A percentile compares a stretch with the other conserved stretches of the same genome.
Conservation (phyloP, 2,329 filamentous ascomycete species). For the Trichoderma koningii region DNA sequence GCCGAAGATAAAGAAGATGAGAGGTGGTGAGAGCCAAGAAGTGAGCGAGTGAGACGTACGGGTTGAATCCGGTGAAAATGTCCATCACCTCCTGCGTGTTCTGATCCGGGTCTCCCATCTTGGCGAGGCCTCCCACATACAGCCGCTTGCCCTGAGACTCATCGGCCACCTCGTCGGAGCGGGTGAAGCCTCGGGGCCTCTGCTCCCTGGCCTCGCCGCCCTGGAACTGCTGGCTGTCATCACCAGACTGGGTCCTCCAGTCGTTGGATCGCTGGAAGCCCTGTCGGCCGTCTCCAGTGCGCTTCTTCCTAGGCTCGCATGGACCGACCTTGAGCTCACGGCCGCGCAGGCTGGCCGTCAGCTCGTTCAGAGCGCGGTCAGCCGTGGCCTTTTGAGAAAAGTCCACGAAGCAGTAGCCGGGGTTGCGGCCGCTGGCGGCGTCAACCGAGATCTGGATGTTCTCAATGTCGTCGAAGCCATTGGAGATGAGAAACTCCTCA, state of each 20-base stretch:
- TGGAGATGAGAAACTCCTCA: slow-evolving; percentile 56
- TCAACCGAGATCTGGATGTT: slow-evolving; percentile 70
- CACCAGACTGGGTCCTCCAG: slow-evolving; percentile 39
- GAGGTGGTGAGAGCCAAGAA: not conserved
- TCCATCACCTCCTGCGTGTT: slow-evolving; percentile 50
- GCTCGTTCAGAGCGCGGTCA: slow-evolving; percentile 51
- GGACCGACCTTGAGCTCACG: slow-evolving; percentile 65
- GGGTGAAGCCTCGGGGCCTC: slow-evolving; percentile 37
- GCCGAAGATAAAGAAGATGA: not conserved
- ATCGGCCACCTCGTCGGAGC: slow-evolving; percentile 38
- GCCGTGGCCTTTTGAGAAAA: slow-evolving; percentile 60
- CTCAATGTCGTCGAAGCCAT: slow-evolving; percentile 45
- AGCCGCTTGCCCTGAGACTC: slow-evolving; percentile 44
- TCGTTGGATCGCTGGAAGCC: slow-evolving; percentile 49
- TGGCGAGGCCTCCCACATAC: slow-evolving; percentile 54
- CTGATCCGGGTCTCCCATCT: slow-evolving; percentile 51
- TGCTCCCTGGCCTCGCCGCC: slow-evolving; percentile 30
- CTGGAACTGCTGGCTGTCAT: slow-evolving; percentile 21
- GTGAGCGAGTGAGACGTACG: slow-evolving; percentile 34
- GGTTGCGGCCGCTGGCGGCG: slow-evolving; percentile 67
- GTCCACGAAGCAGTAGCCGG: slow-evolving; percentile 75
- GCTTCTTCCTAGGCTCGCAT: slow-evolving; percentile 56
- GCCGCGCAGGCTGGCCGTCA: slow-evolving; percentile 58
- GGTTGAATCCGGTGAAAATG: slow-evolving; percentile 50
- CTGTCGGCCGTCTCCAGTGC: slow-evolving; percentile 30